Conservation (phyloP, 768 basidiomycete species). For the Lepiota subincarnata region DNA sequence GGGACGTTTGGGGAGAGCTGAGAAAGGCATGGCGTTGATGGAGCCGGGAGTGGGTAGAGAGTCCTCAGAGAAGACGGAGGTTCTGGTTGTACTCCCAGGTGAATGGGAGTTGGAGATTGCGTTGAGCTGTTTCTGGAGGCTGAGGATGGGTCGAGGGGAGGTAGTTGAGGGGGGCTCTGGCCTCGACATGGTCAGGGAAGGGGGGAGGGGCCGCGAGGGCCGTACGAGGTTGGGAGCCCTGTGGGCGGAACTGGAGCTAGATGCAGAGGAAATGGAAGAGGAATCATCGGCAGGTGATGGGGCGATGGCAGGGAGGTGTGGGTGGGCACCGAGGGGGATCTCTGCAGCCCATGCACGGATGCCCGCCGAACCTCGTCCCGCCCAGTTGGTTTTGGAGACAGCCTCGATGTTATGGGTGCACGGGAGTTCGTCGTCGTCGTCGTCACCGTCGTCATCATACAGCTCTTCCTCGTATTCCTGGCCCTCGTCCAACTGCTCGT, state of each 20-base stretch:
- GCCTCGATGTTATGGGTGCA: constrained; percentile 28
- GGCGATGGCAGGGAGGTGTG: not conserved
- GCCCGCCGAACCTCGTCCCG: constrained; percentile 21
- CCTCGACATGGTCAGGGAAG: constrained; percentile 49
- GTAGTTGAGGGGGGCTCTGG: constrained; percentile 27
- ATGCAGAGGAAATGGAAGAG: constrained; percentile 18
- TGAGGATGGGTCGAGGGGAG: constrained; percentile 27
- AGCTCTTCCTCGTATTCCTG: constrained; percentile 21
- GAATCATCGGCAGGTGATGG: constrained; percentile 7
- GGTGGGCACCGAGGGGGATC: constrained; percentile 4
- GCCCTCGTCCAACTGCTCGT: constrained; percentile 14
- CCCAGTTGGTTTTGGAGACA: constrained; percentile 10
- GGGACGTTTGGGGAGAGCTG: constrained; percentile 12
- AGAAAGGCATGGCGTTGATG: constrained; percentile 32
- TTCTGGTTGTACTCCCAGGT: constrained; percentile 26
- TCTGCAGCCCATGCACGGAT: constrained; percentile 29
- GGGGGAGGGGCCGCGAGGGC: constrained; percentile 38
- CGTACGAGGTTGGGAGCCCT: constrained; percentile 36
- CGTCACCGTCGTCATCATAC: constrained; percentile 19
- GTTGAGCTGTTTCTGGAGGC: constrained; percentile 30
- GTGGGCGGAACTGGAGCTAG: constrained; percentile 18
- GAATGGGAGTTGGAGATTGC: constrained; percentile 22
- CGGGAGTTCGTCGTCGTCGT: constrained; percentile 21
- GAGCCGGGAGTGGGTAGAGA: constrained; percentile 50
- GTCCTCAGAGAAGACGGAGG: constrained; percentile 37